Conservation (phyloP, 2,329 filamentous ascomycete genomes). For the Penicillium thymicola region DNA sequence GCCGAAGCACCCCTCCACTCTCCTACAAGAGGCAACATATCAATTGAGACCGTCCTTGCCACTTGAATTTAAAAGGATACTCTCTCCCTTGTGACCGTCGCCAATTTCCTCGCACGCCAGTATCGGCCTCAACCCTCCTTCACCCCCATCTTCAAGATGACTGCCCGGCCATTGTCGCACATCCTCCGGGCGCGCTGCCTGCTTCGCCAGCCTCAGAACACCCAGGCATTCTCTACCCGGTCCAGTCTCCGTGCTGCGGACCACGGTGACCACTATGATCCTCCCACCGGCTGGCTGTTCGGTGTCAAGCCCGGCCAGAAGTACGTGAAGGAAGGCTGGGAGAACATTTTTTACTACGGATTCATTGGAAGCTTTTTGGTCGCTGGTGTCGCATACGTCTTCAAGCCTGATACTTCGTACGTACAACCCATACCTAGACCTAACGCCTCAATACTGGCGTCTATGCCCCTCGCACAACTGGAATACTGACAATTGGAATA, state of each 20-base stretch:
- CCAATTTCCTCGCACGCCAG: conserved; percentile 1
- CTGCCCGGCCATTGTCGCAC: conserved; percentile 38
- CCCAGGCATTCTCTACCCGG: conserved; percentile 42
- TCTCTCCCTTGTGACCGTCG: conserved; percentile 6
- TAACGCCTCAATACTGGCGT: neutral
- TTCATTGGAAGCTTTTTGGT: conserved; percentile 75
- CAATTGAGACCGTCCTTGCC: conserved; percentile 27
- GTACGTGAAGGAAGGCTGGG: conserved; percentile 94
- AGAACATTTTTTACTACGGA: conserved; percentile 78
- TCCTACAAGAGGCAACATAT: conserved; percentile 20
- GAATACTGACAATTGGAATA: conserved; percentile 42
- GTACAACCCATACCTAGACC: conserved; percentile 42
- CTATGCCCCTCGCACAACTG: neutral
- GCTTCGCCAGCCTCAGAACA: conserved; percentile 34
- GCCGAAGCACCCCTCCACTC: conserved; percentile 31
- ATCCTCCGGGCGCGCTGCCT: conserved; percentile 41
- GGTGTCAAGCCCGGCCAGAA: conserved; percentile 94
- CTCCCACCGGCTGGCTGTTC: conserved; percentile 87
- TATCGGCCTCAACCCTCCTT: conserved; percentile 11
- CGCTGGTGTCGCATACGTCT: conserved; percentile 78
- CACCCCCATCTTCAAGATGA: conserved; percentile 35
- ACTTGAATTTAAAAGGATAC: conserved; percentile 13
- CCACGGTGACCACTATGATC: conserved; percentile 79
- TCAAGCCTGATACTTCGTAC: conserved; percentile 98
- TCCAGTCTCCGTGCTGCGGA: conserved; percentile 44